Percentiles rank a stretch among this genome's conserved stretches.
Conservation (phyloP, 257 asterid species). For the Ajuga chamaepitys region DNA sequence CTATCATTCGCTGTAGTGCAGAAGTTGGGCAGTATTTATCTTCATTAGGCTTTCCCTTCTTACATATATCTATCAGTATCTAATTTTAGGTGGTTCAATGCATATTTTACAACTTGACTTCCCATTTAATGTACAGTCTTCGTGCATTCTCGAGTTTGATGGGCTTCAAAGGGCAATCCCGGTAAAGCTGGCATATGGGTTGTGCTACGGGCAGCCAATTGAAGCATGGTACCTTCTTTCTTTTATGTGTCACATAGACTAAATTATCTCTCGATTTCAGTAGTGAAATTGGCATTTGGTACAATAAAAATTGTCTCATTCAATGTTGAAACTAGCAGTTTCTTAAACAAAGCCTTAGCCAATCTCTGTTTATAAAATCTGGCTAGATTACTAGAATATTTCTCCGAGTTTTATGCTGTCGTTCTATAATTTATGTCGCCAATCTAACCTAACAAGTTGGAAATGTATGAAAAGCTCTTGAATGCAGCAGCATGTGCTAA, state of each 20-base stretch:
- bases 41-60: too few species aligned
- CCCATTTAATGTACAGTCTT: constrained; percentile 42
- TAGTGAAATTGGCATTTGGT: background rate
- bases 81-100: constrained; percentile 5
- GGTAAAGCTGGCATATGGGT: constrained; percentile 98
- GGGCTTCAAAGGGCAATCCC: constrained; percentile 99
- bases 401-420: background rate
- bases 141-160: constrained; percentile 83
- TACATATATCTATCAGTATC: background rate
- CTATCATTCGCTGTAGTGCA: background rate
- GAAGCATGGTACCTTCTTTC: constrained; percentile 51
- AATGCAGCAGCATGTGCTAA: too few species aligned
- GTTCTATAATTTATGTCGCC: background rate
- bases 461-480: too few species aligned
- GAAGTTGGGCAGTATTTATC: background rate
- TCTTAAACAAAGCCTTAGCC: background rate
- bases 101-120: constrained; percentile 24
- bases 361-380: background rate
- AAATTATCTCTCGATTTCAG: background rate
- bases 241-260: background rate
- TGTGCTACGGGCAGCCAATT: constrained; percentile 70
- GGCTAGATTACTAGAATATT: background rate
- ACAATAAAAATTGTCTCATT: background rate
- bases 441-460: too few species aligned
- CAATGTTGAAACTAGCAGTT: background rate